Base-by-base conservation (phyloP, 257 asterid species). In the Paraleonurus japonicus region DNA sequence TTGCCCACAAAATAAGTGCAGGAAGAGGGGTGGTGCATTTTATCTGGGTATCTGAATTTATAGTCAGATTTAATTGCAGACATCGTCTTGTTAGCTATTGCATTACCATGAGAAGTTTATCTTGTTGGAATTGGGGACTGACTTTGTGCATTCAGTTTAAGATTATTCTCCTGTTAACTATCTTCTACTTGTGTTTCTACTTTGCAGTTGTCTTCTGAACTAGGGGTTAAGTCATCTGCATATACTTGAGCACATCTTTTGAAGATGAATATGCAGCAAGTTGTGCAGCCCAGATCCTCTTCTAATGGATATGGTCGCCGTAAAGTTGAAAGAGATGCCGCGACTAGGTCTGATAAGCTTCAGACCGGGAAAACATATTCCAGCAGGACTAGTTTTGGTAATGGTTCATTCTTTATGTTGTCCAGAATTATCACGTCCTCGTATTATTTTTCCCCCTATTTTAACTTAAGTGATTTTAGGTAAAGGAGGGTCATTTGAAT, bases 271-370 rank as follows among this genome's bases (percentile, higher is more conserved):
- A 78, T 82, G 89, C 96, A 85, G 81, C 98, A 80, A 80, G 84
- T 73, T 69, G 87, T 76, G 71, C 99, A 84, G 79, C 80, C 86
- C 67, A 82, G 87, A 65, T 81, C 96, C 75, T 76, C 91, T 67
- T 79, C 88, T 62, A 88, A 95, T 81, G 98, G 96, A 80, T 87
- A 85, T 83, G 92, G 91, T 69, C 86, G 84, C 67, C 95, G 88
- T 74, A 86, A 85, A 82, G 78, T 23, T 78, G 98, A 90, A 75
- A 87, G 81, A 81, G 96, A 91, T 58, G 15, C 43, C 59, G 80
- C 73, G 5, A 60, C 80, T 64, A 87, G 85, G 82, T 75, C 79
- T 75, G 98, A 93, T 61, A 89, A 82, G 84, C 63, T 73, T 68
- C 90, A 80, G 75, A n/a, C 81, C 33, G 87, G 86, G 54, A 91